A percentile compares a stretch with the other conserved stretches of the same genome.
These are phyloP conservation scores for Cercophora newfieldiana DNA, from an alignment of 495 filamentous ascomycete species.

Conservation along the genomic window DNA sequence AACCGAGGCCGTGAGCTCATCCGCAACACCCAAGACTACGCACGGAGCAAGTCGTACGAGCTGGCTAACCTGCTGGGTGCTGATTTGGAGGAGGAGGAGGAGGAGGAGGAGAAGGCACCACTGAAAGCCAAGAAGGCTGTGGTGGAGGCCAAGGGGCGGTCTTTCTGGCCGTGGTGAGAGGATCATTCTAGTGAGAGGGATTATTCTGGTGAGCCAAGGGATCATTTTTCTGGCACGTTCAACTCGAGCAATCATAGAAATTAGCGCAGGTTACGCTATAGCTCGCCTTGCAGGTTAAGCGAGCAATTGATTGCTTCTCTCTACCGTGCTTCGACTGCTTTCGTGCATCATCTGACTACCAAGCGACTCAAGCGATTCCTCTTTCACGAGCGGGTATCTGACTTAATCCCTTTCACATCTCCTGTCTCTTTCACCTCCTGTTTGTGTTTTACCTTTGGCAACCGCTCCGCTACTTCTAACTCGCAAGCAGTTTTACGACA, in stretches of 20 bases:
- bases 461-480: too few relatives aligned
- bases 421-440: too few relatives aligned
- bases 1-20: constrained; percentile 14
- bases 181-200: not conserved
- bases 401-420: not conserved
- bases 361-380: too few relatives aligned
- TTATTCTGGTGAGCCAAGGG: not conserved
- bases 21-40: constrained; percentile 12
- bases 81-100: constrained; percentile 3
- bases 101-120: not conserved
- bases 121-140: not conserved
- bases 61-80: constrained; percentile 5
- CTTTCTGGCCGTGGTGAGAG: not conserved
- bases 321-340: too few relatives aligned
- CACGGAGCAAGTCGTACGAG: constrained; percentile 13
- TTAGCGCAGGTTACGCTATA: not conserved
- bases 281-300: constrained; percentile 2
- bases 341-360: too few relatives aligned
- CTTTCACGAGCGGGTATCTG: too few relatives aligned
- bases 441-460: too few relatives aligned
- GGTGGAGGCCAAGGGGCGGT: not conserved
- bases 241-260: constrained; percentile 2
- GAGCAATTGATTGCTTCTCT: not conserved
- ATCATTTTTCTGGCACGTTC: not conserved
- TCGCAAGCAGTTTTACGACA: too few relatives aligned